Percentiles rank a stretch among this genome's conserved stretches.
Conservation (phyloP, 2,329 filamentous ascomycete genomes). For the Xylaria polymorpha region DNA sequence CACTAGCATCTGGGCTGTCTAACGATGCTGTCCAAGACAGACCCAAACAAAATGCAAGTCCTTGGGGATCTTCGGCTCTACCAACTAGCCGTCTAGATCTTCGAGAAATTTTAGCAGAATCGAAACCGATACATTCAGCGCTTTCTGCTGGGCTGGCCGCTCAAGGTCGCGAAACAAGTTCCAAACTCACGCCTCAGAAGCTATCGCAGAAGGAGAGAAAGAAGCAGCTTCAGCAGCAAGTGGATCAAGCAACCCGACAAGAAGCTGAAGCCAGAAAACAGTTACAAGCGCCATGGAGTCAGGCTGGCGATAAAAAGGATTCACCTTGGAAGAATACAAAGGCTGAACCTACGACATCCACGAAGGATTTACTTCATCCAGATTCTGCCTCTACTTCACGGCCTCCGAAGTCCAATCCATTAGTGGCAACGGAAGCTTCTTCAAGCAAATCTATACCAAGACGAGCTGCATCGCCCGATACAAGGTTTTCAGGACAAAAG, state of each 20-base stretch:
- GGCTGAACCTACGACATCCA: constrained; percentile 59
- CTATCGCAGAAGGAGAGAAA: constrained; percentile 94
- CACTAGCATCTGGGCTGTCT: constrained; percentile 27
- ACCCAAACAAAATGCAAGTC: constrained; percentile 50
- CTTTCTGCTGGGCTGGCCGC: constrained; percentile 66
- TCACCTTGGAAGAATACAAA: constrained; percentile 75
- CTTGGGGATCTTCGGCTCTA: constrained; percentile 64
- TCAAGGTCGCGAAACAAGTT: constrained; percentile 58
- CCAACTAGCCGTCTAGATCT: constrained; percentile 75
- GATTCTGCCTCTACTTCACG: constrained; percentile 49
- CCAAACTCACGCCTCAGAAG: constrained; percentile 63
- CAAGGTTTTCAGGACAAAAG: constrained; percentile 70
- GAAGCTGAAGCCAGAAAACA: constrained; percentile 49
- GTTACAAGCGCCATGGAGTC: constrained; percentile 60
- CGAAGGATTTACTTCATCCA: constrained; percentile 61
- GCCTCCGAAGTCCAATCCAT: constrained; percentile 54
- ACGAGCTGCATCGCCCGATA: constrained; percentile 70
- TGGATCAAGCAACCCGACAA: constrained; percentile 57
- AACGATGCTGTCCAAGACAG: constrained; percentile 36
- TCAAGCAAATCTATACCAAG: constrained; percentile 55
- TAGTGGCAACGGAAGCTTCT: constrained; percentile 57
- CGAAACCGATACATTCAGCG: constrained; percentile 62
- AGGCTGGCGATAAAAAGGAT: constrained; percentile 54
- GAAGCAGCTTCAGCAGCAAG: constrained; percentile 77
- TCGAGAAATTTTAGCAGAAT: constrained; percentile 77